Evolutionary conservation across 2,329 filamentous ascomycete genomes (phyloP), one percentile per base, ranked within the genome.

Genomic region (Fusarium sp.): DNA sequence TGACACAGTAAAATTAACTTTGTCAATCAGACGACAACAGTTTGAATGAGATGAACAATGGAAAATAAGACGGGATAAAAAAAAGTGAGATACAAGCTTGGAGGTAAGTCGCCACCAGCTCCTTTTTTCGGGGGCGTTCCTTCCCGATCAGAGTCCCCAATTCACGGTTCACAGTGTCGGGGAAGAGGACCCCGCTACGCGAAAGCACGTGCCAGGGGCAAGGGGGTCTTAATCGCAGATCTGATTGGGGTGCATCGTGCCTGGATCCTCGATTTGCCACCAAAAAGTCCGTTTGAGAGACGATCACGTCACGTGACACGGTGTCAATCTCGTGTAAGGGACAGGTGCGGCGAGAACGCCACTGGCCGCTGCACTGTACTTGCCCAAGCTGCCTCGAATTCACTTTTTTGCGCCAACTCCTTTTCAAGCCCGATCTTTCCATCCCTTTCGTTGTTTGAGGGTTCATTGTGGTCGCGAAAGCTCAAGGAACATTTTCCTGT

Each of bases 231-330:
- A 53, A 63, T 62, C 69, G 61, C 59, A 53, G 62, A 65, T 65
- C 62, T 65, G 53, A 65, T 65, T 65, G 61, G 62, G 62, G 60
- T 65, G 34, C 60, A 65, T 65, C 39, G 60, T 65, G 43, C 60
- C 60, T 65, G 53, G 24, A 65, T 65, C 34, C 10, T 43, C 21
- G 46, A 65, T 65, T 60, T 42, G 31, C 46, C 39, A 60, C 45
- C 34, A 14, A 42, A 38, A 55, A 21, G 9, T 22, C 36, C 52
- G 31, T 49, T 46, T 52, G 49, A 44, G 43, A 59, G n/a, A 13
- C 8, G 8, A 22, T 33, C 6, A 0, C 17, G 19, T 77, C 78
- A 79, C 77, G 50, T 79, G 76, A 77, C 76, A 77, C 74, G 75
- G 78, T 80, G 78, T 76, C 69, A 76, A 72, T 68, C 59, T 65